phyloP scores from a whole-genome alignment of 768 basidiomycete species.

The Mycena rosella region DNA sequence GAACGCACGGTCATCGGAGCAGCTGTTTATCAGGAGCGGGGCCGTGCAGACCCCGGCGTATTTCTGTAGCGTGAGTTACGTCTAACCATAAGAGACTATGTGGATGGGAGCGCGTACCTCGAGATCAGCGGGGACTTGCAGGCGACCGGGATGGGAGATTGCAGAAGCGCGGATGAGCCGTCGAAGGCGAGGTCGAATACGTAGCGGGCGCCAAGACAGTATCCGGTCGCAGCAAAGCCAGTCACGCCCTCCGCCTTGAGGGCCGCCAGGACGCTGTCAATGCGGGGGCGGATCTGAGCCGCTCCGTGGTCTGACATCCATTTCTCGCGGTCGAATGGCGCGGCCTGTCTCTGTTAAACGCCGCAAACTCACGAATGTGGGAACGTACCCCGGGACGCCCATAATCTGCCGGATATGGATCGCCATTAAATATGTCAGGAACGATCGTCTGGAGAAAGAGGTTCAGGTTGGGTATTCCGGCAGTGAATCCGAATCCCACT shows the following conservation, averaged over 20 bases:
- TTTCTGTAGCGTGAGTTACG: conserved; percentile 1
- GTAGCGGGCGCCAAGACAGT: conserved; percentile 37
- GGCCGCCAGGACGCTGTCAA: conserved; percentile 6
- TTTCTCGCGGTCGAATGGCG: conserved; percentile 6
- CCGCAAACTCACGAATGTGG: not conserved
- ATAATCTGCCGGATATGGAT: conserved; percentile 17
- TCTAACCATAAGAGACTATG: no score
- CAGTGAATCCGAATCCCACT: conserved; percentile 7
- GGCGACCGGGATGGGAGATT: conserved; percentile 48
- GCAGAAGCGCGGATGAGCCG: conserved; percentile 40
- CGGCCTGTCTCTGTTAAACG: not conserved
- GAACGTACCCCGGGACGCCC: not conserved
- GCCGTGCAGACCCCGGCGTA: not conserved
- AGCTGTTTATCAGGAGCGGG: conserved; percentile 22
- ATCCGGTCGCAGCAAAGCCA: conserved; percentile 3
- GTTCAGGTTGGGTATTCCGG: conserved; percentile 17
- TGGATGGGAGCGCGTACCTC: conserved; percentile 35
- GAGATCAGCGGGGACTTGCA: conserved; percentile 48
- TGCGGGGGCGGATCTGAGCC: conserved; percentile 3
- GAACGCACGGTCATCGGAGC: conserved; percentile 4
- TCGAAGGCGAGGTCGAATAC: conserved; percentile 47
- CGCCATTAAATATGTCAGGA: conserved; percentile 35
- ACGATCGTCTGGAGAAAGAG: conserved; percentile 17
- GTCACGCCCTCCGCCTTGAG: conserved; percentile 6
- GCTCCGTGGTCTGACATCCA: not conserved